Base-by-base conservation (phyloP, 2,329 filamentous ascomycete species). In the Arthrobotrys conoides region DNA sequence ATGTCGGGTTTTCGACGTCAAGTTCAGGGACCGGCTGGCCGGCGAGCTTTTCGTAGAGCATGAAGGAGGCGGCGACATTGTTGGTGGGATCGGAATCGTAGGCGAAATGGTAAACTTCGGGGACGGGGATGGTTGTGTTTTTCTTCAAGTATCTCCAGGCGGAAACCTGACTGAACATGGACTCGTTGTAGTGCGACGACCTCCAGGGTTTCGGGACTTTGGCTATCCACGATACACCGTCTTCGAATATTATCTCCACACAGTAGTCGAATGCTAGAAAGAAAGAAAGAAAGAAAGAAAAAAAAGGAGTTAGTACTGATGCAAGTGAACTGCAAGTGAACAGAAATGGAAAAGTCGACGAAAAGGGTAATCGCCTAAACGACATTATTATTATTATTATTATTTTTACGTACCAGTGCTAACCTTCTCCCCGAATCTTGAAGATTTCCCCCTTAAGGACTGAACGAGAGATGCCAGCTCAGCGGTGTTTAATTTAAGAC, bases 151-250 rank as follows among this genome's bases (percentile, higher is more conserved):
- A 79, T 59, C 76, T 38, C 71, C 67, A 71, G 46, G 76, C 76
- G 16, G 76, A 69, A 27, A 73, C 49, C 38, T 79, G 67, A 16
- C 51, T 64, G 71, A 38, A 63, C 33, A 79, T 57, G 64, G 76
- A 53, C 12, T 79, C 70, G 55, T 75, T 75, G 46, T 64, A 57
- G 33, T 79, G 69, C 6, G 76, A 79, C 4, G 69, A 79, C 30
- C 76, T 41, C 76, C 76, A 79, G 8, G 76, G 76, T 48, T 79
- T 79, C 16, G 76, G 76, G 51, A 79, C 65, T 48, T 66, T 51
- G 12, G 71, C 71, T 16, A 73, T 33, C 76, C 76, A 79, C 48
- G 70, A 69, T 49, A 70, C 71, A 4, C 53, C 71, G n/a, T 79
- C 76, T 61, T 79, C 76, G 48, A 79, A 79, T 30, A 27, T 46